Percentiles rank a stretch among this genome's conserved stretches.
Conservation (phyloP, 2,329 filamentous ascomycete genomes). For the Ceratocystis lukuohia region DNA sequence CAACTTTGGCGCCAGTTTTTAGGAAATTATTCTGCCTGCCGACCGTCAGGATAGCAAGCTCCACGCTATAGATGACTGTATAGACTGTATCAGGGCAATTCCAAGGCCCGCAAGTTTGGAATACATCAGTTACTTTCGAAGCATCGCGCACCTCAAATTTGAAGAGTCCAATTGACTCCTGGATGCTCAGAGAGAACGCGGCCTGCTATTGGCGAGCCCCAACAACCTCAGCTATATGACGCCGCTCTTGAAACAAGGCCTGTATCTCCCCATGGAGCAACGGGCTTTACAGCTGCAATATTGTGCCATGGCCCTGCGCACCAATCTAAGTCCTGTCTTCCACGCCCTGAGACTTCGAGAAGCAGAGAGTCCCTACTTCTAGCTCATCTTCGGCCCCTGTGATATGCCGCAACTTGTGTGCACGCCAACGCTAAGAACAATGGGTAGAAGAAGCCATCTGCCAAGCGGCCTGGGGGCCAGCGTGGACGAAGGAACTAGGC, state of each 20-base stretch:
- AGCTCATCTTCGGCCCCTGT: not conserved
- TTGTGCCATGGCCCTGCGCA: not conserved
- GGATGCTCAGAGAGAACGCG: not conserved
- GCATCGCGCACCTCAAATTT: not conserved
- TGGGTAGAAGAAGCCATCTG: slow-evolving; percentile 19
- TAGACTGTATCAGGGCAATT: not conserved
- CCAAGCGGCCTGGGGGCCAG: slow-evolving; percentile 17
- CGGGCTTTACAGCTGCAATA: not conserved
- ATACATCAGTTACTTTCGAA: not conserved
- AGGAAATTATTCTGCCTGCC: not conserved
- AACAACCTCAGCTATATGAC: not conserved
- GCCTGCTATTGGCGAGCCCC: not conserved
- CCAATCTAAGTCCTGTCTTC: not conserved
- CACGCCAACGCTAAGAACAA: slow-evolving; percentile 20
- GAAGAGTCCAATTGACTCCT: not conserved
- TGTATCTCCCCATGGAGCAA: not conserved
- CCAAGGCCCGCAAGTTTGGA: not conserved
- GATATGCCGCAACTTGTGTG: not conserved
- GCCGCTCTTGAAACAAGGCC: not conserved
- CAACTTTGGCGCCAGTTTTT: not conserved
- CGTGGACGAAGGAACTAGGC: slow-evolving; percentile 10
- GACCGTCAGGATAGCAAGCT: not conserved
- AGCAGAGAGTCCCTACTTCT: not conserved
- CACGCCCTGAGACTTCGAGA: not conserved
- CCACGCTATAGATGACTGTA: not conserved